phyloP scores from a whole-genome alignment of 2,329 filamentous ascomycete species.

The Aureobasidium namibiae region DNA sequence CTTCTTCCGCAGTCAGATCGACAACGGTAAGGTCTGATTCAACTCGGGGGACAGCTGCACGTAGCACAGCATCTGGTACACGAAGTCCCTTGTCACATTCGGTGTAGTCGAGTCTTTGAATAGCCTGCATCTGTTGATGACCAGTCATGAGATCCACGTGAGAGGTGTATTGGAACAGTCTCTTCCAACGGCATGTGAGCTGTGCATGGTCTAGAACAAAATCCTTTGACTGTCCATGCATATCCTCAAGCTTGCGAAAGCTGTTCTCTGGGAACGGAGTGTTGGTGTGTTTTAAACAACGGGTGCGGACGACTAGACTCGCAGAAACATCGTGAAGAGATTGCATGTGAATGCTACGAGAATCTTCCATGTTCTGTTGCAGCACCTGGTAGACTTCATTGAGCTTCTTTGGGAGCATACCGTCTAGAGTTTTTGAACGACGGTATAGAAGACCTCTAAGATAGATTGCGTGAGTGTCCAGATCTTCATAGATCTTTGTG shows the following conservation, averaged over 20 bases:
- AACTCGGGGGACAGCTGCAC: background rate
- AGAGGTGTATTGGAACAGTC: constrained; percentile 24
- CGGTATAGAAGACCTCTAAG: constrained; percentile 34
- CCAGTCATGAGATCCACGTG: background rate
- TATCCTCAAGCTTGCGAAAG: constrained; percentile 3
- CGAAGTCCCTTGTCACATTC: constrained; percentile 2
- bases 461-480: constrained; percentile 17
- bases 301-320: constrained; percentile 1
- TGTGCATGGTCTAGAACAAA: constrained; percentile 25
- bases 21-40: background rate
- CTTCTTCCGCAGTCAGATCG: background rate
- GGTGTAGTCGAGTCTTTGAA: background rate
- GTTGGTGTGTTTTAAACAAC: constrained; percentile 45
- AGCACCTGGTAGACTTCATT: constrained; percentile 41
- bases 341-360: background rate
- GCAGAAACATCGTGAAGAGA: constrained; percentile 17
- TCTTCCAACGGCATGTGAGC: constrained; percentile 48
- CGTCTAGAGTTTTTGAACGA: constrained; percentile 25
- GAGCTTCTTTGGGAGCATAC: constrained; percentile 27
- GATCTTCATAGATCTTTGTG: constrained; percentile 26
- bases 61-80: background rate
- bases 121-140: background rate
- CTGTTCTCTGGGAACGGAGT: constrained; percentile 32
- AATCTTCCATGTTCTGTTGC: constrained; percentile 25
- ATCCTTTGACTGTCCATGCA: constrained; percentile 4